Evolutionary conservation across 768 basidiomycete species (phyloP), one percentile per base, ranked within the genome.

Genomic region (Pilatotrama ljubarskyi): DNA sequence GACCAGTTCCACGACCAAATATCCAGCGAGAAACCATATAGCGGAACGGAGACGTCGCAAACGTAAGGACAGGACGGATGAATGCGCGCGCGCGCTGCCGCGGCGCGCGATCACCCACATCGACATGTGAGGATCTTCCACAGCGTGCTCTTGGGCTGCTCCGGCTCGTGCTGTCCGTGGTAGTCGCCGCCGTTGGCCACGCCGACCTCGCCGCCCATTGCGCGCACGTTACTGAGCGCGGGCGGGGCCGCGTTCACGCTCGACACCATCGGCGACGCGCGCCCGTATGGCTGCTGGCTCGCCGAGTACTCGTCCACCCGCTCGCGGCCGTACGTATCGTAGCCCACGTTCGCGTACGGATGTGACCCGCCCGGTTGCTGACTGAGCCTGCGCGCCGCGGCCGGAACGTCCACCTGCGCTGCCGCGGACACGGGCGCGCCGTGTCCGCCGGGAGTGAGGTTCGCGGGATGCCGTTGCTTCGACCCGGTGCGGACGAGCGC

Each of bases 231-330:
- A 73, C 85, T 90, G 62, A 91, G 73, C 32, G 88, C 88, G 25
- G 87, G 88, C 54, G 86, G 86, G 29, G 81, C 88, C 38, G 84
- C 85, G 41, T 82, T 83, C 46, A 84, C 80, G 51, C 79, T 85
- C 25, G 88, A 82, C 55, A 91, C 82, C 91, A 93, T 93, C 17
- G 90, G 91, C 40, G 91, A 92, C 26, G 84, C 81, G 51, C 89
- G 84, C n/a, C 88, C 88, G 66, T 93, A 93, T 55, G 77, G 82
- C 64, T 82, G 82, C 59, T 69, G 66, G 35, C 68, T 74, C 44
- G 78, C 80, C 66, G 83, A 86, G 24, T 76, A 75, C 62, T 88
- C 89, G 42, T 91, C 87, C 55, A 41, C 73, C 65, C 40, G 51
- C 61, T 73, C 68, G 59, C 65, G 69, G 61, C 64, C 68, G 54